A percentile compares a stretch with the other conserved stretches of the same genome.
Evolutionary conservation across 2,329 filamentous ascomycete species (phyloP).

Genomic region (Colletotrichum theobromicola): DNA sequence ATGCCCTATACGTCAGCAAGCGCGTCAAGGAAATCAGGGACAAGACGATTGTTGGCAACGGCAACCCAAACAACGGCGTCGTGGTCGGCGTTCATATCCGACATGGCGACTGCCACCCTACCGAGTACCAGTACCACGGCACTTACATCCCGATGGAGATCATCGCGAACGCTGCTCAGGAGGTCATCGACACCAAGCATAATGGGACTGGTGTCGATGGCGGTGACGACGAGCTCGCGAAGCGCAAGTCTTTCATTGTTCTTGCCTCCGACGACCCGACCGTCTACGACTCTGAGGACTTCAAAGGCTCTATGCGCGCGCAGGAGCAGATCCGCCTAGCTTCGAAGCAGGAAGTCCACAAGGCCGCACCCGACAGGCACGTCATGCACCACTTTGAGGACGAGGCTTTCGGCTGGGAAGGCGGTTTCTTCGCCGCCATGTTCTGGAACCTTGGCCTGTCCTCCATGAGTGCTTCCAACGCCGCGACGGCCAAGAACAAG

Average conservation of each 20-base stretch:
- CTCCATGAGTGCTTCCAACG: constrained; percentile 40
- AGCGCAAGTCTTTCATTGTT: constrained; percentile 56
- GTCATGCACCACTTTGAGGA: constrained; percentile 72
- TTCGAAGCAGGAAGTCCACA: constrained; percentile 58
- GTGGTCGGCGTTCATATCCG: constrained; percentile 79
- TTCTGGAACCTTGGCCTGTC: constrained; percentile 78
- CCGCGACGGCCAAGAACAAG: constrained; percentile 36
- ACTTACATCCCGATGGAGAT: constrained; percentile 78
- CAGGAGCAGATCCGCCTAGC: constrained; percentile 81
- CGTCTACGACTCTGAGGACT: constrained; percentile 71
- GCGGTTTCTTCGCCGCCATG: constrained; percentile 81
- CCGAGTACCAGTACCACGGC: constrained; percentile 76
- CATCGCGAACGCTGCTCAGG: constrained; percentile 66
- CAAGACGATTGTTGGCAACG: constrained; percentile 47
- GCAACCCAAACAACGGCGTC: constrained; percentile 52
- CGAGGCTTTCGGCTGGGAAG: constrained; percentile 84
- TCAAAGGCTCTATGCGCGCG: constrained; percentile 62
- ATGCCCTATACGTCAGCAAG: constrained; percentile 66
- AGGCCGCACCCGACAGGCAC: constrained; percentile 45
- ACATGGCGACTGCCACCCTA: constrained; percentile 78
- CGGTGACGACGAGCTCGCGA: constrained; percentile 38
- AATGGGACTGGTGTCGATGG: constrained; percentile 42
- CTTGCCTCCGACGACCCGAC: constrained; percentile 84
- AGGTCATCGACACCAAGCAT: constrained; percentile 56
- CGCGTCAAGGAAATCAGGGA: constrained; percentile 62